These are phyloP conservation scores for Dryas octopetala DNA, from an alignment of 306 rosid species.

Conservation along the genomic window DNA sequence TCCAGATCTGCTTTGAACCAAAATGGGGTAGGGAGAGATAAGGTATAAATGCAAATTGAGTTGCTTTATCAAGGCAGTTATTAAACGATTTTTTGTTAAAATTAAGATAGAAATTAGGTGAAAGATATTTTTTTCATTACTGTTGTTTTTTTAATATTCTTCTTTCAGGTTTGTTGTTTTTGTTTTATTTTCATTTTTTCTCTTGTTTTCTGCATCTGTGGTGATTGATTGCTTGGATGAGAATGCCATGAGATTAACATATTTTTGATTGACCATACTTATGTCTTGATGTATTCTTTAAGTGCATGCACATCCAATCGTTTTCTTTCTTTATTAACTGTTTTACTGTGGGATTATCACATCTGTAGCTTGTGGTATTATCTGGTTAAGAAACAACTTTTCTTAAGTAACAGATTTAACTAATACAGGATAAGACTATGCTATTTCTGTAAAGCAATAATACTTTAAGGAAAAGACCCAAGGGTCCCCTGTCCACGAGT, in stretches of 20 bases:
- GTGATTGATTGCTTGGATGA: too few species aligned
- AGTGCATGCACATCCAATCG: neutral
- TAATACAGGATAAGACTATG: neutral
- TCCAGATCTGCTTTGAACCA: neutral
- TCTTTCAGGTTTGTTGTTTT: neutral
- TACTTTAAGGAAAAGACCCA: neutral
- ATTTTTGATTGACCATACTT: too few species aligned
- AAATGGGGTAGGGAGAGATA: neutral
- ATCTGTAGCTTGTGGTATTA: neutral
- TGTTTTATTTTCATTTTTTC: neutral
- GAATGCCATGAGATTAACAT: too few species aligned
- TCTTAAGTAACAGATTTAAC: neutral
- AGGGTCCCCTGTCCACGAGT: too few species aligned
- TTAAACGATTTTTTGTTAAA: neutral
- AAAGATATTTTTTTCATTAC: neutral
- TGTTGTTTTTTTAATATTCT: neutral
- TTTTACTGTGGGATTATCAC: neutral
- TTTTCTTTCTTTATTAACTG: neutral
- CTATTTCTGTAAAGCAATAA: neutral
- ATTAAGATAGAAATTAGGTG: neutral
- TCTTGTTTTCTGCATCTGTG: neutral
- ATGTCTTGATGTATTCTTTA: too few species aligned
- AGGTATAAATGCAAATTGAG: neutral
- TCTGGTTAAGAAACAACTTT: constrained; percentile 1
- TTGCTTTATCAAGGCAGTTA: neutral